Evolutionary conservation across 2,329 filamentous ascomycete genomes (phyloP).

Genomic region (Fonsecaea nubica): DNA sequence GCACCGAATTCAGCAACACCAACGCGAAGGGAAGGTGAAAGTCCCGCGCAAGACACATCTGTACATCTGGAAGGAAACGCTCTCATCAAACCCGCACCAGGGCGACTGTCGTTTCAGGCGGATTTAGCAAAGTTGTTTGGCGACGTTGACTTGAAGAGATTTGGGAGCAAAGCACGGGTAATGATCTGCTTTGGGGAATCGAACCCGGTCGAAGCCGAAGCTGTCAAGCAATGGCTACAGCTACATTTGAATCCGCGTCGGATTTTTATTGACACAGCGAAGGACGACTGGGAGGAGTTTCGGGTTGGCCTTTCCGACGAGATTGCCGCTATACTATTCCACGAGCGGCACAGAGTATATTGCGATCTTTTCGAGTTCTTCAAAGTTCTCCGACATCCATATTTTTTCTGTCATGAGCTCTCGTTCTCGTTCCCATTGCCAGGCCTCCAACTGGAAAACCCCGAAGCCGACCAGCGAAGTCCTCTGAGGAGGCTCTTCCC

Average conservation of each 20-base stretch:
- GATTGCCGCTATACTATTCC: slow-evolving; percentile 25
- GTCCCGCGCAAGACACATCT: not conserved
- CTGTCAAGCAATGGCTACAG: slow-evolving; percentile 25
- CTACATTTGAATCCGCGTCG: slow-evolving; percentile 9
- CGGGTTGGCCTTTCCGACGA: slow-evolving; percentile 8
- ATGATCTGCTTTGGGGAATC: slow-evolving; percentile 32
- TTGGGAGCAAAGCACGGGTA: slow-evolving; percentile 16
- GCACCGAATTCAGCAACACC: not conserved
- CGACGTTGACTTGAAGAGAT: not conserved
- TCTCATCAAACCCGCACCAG: not conserved
- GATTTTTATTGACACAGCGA: slow-evolving; percentile 25
- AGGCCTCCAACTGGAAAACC: not conserved
- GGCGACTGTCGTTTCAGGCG: not conserved
- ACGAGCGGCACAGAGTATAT: slow-evolving; percentile 18
- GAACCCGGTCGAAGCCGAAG: slow-evolving; percentile 27
- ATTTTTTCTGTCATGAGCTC: slow-evolving; percentile 18
- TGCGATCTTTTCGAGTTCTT: slow-evolving; percentile 18
- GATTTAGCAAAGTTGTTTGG: slow-evolving; percentile 15
- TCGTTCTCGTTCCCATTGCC: slow-evolving; percentile 3
- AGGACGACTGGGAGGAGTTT: slow-evolving; percentile 30
- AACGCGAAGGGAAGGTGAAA: not conserved
- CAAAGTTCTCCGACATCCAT: not conserved
- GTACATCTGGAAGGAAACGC: not conserved
- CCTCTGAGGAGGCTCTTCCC: slow-evolving; percentile 28
- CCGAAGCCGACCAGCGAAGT: not conserved